Evolutionary conservation across 164 flowering plant genomes (phyloP), one percentile per base, ranked within the genome.

Genomic region (Nymphaea thermarum): DNA sequence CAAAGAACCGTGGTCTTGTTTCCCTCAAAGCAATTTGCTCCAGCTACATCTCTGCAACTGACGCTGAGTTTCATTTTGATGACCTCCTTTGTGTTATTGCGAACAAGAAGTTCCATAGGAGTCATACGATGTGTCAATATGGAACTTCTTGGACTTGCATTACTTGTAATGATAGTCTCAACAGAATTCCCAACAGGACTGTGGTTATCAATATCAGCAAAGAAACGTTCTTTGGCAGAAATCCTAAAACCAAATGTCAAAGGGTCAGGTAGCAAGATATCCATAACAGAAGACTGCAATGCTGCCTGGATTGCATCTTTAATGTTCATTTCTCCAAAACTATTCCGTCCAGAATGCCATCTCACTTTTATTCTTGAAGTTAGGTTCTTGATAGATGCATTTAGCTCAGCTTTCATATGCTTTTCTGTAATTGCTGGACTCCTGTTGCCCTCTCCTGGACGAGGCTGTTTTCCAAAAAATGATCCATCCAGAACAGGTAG

Each of bases 321-420:
- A 67, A 92, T 89, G 74, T 92, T 84, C 67, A 95, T 66, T 77
- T 95, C 99, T 73, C 98, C 98, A 2, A 89, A 86, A 76, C 96
- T 92, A 77, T 85, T 90, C 51, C 93, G 82, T 60, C 99, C 99
- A 53, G 99, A 92, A 77, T 85, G 94, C 99, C 99, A 95, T 68
- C 85, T 79, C 25, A 90, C 96, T 64, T 88, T 95, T 68, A 95
- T 95, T 79, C 80, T 89, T 6, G 99, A 92, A 67, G 90, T 85
- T 72, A 95, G 74, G 69, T 87, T 90, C 78, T 81, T 87, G 53
- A 90, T 92, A 59, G 92, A 90, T 43, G 96, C 87, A 81, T 85
- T 83, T 10, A 92, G 74, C 76, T 95, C 99, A 61, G 99, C 94
- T 73, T 87, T 88, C 10, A 79, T 80, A 80, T 66, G 84, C 81